phyloP scores from a whole-genome alignment of 2,329 filamentous ascomycete species.

The Torrubiellomyces zombiae region DNA sequence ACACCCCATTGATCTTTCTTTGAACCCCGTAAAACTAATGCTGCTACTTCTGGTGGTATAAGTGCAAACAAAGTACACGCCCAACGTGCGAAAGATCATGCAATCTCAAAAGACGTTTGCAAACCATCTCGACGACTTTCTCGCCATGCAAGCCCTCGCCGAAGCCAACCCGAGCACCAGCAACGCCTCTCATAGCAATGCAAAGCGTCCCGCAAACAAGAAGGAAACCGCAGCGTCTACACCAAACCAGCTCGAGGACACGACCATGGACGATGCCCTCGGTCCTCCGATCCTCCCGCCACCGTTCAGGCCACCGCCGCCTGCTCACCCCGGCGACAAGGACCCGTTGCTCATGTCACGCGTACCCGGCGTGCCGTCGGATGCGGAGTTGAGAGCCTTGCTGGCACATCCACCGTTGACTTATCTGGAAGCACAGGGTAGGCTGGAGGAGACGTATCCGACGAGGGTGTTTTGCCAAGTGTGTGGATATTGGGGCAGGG shows the following conservation, averaged over 20 bases:
- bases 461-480: constrained; percentile 56
- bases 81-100: constrained; percentile 59
- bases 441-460: constrained; percentile 33
- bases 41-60: constrained; percentile 1
- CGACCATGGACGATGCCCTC: constrained; percentile 10
- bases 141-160: constrained; percentile 39
- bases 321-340: constrained; percentile 29
- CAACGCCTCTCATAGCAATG: constrained; percentile 5
- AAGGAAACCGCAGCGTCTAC: constrained; percentile 9
- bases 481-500: constrained; percentile 68
- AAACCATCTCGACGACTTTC: constrained; percentile 67
- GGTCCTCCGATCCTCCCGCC: constrained; percentile 17
- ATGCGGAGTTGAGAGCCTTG: constrained; percentile 46
- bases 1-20: no score
- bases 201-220: constrained; percentile 13
- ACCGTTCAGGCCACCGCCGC: constrained; percentile 15
- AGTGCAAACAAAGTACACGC: constrained; percentile 42
- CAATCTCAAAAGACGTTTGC: constrained; percentile 69
- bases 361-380: constrained; percentile 39
- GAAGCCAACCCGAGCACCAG: constrained; percentile 17
- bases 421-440: constrained; percentile 46
- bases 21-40: no score
- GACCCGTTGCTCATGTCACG: constrained; percentile 42
- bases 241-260: constrained; percentile 10
- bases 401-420: constrained; percentile 47